Evolutionary conservation across 768 basidiomycete species (phyloP).

Genomic region (Cystofilobasidium bisporidii): DNA sequence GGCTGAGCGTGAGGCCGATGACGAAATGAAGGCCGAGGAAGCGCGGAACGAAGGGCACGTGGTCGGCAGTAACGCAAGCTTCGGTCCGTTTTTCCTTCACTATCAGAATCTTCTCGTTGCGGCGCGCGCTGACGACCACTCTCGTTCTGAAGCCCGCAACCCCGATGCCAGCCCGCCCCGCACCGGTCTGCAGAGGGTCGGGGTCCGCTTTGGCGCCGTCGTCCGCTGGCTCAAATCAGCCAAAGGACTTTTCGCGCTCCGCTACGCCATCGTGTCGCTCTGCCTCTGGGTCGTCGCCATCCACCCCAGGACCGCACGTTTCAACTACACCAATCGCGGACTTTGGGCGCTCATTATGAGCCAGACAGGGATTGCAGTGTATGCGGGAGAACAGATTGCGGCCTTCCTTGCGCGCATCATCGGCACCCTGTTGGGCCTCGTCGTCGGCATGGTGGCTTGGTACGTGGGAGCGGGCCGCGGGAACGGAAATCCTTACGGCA

Average conservation of each 20-base stretch:
- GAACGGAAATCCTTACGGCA: slow-evolving; percentile 51
- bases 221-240: slow-evolving; percentile 45
- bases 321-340: slow-evolving; percentile 46
- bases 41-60: slow-evolving; percentile 11
- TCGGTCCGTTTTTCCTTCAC: not conserved
- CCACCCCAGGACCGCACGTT: slow-evolving; percentile 31
- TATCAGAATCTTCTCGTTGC: too few species aligned
- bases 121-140: not conserved
- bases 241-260: slow-evolving; percentile 48
- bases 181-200: slow-evolving; percentile 44
- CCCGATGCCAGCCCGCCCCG: slow-evolving; percentile 48
- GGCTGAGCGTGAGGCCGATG: not conserved
- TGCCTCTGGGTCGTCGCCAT: slow-evolving; percentile 44
- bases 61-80: not conserved
- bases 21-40: slow-evolving; percentile 16
- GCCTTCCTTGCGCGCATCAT: slow-evolving; percentile 46
- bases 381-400: slow-evolving; percentile 48
- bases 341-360: slow-evolving; percentile 49
- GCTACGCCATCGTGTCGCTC: slow-evolving; percentile 47
- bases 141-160: slow-evolving; percentile 39
- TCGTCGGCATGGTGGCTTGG: slow-evolving; percentile 48
- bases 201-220: slow-evolving; percentile 39
- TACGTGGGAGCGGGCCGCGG: slow-evolving; percentile 46
- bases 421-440: slow-evolving; percentile 45
- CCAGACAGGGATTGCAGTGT: not conserved